A percentile compares a stretch with the other conserved stretches of the same genome.
Conservation (phyloP, 371 early-diverging fungal genomes). For the Mortierella sp. region DNA sequence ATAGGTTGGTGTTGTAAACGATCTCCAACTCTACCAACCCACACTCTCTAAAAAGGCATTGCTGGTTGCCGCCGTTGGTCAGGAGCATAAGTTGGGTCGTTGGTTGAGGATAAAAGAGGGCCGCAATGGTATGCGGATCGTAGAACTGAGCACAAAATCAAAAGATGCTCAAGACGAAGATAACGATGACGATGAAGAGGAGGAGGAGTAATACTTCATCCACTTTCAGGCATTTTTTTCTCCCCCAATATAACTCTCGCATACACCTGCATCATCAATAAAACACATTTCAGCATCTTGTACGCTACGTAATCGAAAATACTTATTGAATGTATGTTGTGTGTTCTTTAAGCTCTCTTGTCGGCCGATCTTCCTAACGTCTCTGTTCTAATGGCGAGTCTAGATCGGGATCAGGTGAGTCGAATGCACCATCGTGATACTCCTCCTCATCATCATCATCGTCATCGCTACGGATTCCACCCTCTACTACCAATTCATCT, state of each 20-base stretch:
- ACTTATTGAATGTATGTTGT: background rate
- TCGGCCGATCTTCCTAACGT: no score
- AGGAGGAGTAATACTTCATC: conserved; percentile 12
- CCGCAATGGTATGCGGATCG: conserved; percentile 74
- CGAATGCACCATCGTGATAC: conserved; percentile 7
- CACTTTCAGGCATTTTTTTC: background rate
- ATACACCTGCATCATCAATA: conserved; percentile 14
- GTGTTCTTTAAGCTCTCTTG: no score
- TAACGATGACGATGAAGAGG: conserved; percentile 12
- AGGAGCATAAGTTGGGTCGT: conserved; percentile 92
- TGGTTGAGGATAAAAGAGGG: conserved; percentile 84
- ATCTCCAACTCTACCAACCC: conserved; percentile 64
- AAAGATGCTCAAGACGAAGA: conserved; percentile 19
- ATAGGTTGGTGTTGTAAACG: conserved; percentile 63
- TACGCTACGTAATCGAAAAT: background rate
- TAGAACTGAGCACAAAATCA: conserved; percentile 60
- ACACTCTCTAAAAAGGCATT: conserved; percentile 64
- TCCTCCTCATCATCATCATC: conserved; percentile 30
- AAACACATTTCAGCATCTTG: conserved; percentile 10
- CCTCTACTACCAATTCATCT: conserved; percentile 47
- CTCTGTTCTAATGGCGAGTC: background rate
- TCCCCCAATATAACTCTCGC: conserved; percentile 3
- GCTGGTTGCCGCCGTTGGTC: conserved; percentile 86
- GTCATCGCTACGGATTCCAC: conserved; percentile 38
- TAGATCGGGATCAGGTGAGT: background rate